Base-by-base conservation (phyloP, 768 basidiomycete genomes). In the Psilocybe cubensis region DNA sequence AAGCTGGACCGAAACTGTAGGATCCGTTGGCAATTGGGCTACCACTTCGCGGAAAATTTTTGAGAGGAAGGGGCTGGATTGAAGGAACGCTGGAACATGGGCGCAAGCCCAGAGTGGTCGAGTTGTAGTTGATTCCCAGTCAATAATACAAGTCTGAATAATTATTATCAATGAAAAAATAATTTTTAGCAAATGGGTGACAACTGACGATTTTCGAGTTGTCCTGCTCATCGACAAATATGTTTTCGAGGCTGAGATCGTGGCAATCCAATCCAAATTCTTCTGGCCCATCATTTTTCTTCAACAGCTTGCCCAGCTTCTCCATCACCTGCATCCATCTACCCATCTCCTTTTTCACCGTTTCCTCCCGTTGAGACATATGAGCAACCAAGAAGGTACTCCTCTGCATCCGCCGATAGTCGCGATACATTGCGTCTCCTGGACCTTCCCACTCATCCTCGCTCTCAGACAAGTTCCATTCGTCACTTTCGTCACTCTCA, bases 111-210 rank as follows among this genome's bases (percentile, higher is more conserved):
- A 94, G 18, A 94, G 79, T 3, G 92, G 92, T 12, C 92, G 81
- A 8, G 87, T 91, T 10, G 90, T 91, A n/a, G 92, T 93, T 14
- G 92, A 91, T 68, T 94, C 92, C 92, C 91, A 93, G 64, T 94
- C 92, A 40, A 94, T 94, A 56, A 94, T 83, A 65, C 90, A 91
- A 1, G 91, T 90, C 92, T 94, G 65, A 54, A 43, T 47, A 46
- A 58, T 48, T 5, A 29, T 1, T 8, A 25, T 41, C 11, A 55
- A n/a, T 53, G 58, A 21, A 59, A 50, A 4, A 20, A 20, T 20
- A 29, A n/a, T 18, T 49, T 20, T 20, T 43, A 45, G 33, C 52
- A 43, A 33, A 38, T 7, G 3, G 48, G 1, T 21, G 33, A n/a
- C 41, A 47, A 28, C 92, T 64, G 63, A 94, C 92, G 43, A 94